Conservation (phyloP, 2,329 filamentous ascomycete genomes). For the Botrytis porri region DNA sequence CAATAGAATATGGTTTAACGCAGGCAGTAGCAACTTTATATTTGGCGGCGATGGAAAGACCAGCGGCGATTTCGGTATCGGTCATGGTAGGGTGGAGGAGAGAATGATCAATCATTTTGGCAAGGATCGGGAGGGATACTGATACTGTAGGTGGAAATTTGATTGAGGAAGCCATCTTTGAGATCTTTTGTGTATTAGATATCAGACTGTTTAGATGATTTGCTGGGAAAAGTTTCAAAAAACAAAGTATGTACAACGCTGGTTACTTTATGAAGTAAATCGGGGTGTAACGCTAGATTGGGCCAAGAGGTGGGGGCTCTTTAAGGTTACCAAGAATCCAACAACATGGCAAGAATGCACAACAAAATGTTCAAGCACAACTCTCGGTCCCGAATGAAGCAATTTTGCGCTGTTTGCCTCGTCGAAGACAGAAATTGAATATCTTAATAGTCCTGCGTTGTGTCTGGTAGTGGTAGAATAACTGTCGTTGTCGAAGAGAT, state of each 20-base stretch:
- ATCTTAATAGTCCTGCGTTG: no score
- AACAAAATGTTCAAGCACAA: neutral
- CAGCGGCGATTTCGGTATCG: slow-evolving; percentile 50
- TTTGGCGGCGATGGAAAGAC: slow-evolving; percentile 47
- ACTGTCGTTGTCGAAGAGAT: neutral
- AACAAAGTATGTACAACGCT: neutral
- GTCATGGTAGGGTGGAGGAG: slow-evolving; percentile 61
- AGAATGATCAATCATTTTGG: slow-evolving; percentile 59
- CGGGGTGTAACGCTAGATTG: neutral
- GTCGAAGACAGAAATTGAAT: neutral
- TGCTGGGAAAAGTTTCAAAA: neutral
- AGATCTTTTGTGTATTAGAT: neutral
- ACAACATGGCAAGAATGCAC: neutral
- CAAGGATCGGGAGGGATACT: slow-evolving; percentile 47
- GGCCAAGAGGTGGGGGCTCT: neutral
- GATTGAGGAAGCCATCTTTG: neutral
- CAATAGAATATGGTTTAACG: slow-evolving; percentile 55
- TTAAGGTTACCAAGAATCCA: neutral
- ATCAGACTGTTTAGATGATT: neutral
- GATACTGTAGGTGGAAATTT: slow-evolving; percentile 34
- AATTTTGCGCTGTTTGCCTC: neutral
- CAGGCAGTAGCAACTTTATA: slow-evolving; percentile 55
- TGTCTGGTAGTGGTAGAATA: neutral
- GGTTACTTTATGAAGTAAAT: neutral
- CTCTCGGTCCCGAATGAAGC: neutral